Evolutionary conservation across 257 asterid genomes (phyloP).

Genomic region (Lycium barbarum): DNA sequence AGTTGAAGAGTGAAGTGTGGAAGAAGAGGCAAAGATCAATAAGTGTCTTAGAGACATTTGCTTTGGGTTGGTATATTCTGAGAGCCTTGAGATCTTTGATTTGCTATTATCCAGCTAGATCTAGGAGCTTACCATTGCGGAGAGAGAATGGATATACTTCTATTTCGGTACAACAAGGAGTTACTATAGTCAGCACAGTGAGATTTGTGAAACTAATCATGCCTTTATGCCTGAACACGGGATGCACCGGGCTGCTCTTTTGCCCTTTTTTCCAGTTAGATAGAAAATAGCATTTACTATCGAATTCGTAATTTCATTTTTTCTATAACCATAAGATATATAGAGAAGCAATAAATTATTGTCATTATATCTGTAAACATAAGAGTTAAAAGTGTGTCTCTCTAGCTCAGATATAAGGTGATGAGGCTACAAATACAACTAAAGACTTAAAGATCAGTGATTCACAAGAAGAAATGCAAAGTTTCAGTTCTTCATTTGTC

Average conservation of each 20-base stretch:
- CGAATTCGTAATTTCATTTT: not conserved
- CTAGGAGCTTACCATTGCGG: too few relatives aligned
- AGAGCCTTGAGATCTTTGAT: not conserved
- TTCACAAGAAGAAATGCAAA: conserved; percentile 19
- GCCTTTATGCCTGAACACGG: not conserved
- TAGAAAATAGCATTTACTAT: not conserved
- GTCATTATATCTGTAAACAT: not conserved
- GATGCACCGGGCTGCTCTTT: too few relatives aligned
- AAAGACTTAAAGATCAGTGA: not conserved
- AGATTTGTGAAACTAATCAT: not conserved
- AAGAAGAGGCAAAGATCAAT: too few relatives aligned
- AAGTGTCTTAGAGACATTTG: too few relatives aligned
- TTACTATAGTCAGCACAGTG: not conserved
- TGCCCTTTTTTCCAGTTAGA: not conserved
- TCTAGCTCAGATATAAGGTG: not conserved
- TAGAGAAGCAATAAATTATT: not conserved
- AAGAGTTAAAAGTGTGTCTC: not conserved
- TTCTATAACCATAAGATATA: not conserved
- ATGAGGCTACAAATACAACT: not conserved
- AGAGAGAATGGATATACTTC: not conserved
- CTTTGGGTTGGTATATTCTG: not conserved
- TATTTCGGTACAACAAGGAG: not conserved
- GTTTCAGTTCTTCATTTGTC: not conserved
- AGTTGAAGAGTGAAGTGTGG: too few relatives aligned
- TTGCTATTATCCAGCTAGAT: too few relatives aligned